These are phyloP conservation scores for Ophiorrhiza pumila DNA, from an alignment of 257 asterid genomes.

Conservation along the genomic window DNA sequence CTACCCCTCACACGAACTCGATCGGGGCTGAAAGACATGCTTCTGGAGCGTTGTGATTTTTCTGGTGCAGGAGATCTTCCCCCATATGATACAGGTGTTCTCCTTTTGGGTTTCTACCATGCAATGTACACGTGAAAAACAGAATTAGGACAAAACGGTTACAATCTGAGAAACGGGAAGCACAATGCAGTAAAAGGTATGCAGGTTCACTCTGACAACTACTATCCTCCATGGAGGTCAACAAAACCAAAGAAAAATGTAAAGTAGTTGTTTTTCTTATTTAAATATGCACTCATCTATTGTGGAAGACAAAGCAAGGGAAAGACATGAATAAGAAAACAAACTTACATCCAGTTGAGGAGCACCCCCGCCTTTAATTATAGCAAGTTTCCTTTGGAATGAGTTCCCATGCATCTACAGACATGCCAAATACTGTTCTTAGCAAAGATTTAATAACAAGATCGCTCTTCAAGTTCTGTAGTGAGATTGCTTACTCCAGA, in stretches of 20 bases:
- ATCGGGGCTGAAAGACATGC: constrained; percentile 97
- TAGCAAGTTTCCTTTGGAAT: constrained; percentile 81
- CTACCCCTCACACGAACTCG: constrained; percentile 98
- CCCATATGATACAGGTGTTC: constrained; percentile 56
- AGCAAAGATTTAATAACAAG: constrained; percentile 9
- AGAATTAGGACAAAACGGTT: constrained; percentile 2
- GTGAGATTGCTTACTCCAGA: constrained; percentile 60
- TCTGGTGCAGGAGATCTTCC: constrained; percentile 88
- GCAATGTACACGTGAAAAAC: constrained; percentile 19
- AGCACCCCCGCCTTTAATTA: constrained; percentile 63
- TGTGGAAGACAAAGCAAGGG: neutral
- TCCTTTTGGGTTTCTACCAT: constrained; percentile 82
- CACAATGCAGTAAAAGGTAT: neutral
- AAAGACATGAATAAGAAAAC: constrained; percentile 1
- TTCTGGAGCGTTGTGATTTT: constrained; percentile 89
- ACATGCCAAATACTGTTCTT: constrained; percentile 22
- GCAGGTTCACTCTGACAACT: neutral
- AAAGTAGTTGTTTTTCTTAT: neutral
- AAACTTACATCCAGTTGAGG: constrained; percentile 63
- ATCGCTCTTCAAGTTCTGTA: neutral
- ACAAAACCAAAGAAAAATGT: constrained; percentile 1
- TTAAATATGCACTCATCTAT: neutral
- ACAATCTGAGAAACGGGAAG: neutral
- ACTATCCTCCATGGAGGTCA: neutral
- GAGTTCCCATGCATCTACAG: constrained; percentile 91